A percentile compares a stretch with the other conserved stretches of the same genome.
Conservation (phyloP, 306 rosid species). For the Luffa acutangula region DNA sequence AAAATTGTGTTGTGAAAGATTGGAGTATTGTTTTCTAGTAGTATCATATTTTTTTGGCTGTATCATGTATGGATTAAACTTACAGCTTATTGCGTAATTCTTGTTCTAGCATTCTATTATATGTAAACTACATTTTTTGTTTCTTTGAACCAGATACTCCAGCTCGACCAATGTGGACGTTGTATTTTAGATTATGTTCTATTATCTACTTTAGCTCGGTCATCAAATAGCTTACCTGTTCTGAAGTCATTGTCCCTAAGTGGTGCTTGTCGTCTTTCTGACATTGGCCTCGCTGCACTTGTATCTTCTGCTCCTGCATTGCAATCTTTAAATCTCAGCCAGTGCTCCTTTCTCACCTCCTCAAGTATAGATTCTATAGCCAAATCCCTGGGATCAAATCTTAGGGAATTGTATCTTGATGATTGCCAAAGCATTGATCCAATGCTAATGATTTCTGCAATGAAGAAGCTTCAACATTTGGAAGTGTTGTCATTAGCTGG, state of each 20-base stretch:
- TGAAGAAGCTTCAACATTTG: constrained; percentile 43
- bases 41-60: not conserved
- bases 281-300: constrained; percentile 41
- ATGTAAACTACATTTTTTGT: not conserved
- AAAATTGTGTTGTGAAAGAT: not conserved
- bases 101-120: not conserved
- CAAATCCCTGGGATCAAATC: constrained; percentile 41
- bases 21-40: not conserved
- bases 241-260: constrained; percentile 49
- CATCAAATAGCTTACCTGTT: constrained; percentile 36
- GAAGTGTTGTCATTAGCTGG: constrained; percentile 72
- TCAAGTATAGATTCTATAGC: constrained; percentile 39
- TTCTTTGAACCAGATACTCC: constrained; percentile 52
- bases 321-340: constrained; percentile 72
- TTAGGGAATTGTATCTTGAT: constrained; percentile 66
- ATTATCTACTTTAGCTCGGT: constrained; percentile 28
- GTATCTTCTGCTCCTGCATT: constrained; percentile 56
- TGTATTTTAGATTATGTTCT: constrained; percentile 48
- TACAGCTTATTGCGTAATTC: not conserved
- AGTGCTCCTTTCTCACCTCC: constrained; percentile 73
- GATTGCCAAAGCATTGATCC: constrained; percentile 50
- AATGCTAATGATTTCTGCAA: constrained; percentile 30
- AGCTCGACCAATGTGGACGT: constrained; percentile 82
- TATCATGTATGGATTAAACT: not conserved
- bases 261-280: constrained; percentile 83